A percentile compares a stretch with the other conserved stretches of the same genome.
Conservation (phyloP, 2,329 filamentous ascomycete genomes). For the Epichloe festucae region DNA sequence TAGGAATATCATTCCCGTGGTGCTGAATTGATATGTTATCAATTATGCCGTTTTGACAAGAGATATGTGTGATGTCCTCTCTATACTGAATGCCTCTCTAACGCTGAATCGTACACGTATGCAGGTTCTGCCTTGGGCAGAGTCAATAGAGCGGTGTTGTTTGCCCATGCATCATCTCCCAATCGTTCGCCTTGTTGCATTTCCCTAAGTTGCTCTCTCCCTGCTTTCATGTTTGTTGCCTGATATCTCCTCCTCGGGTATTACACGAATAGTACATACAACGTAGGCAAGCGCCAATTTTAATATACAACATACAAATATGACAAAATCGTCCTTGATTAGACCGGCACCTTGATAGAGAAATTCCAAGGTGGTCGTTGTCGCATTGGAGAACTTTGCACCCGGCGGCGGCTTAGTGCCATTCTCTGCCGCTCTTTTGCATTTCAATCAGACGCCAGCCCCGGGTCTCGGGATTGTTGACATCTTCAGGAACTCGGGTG, state of each 20-base stretch:
- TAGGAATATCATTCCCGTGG: background rate
- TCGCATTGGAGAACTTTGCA: background rate
- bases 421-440: constrained; percentile 95
- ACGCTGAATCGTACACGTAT: constrained; percentile 18
- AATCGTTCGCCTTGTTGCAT: background rate
- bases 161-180: constrained; percentile 13
- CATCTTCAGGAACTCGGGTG: constrained; percentile 85
- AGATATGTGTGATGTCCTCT: constrained; percentile 8
- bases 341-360: background rate
- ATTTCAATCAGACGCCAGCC: constrained; percentile 97
- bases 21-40: background rate
- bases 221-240: background rate
- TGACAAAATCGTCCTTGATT: background rate
- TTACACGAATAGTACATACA: constrained; percentile 10
- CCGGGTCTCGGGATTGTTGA: constrained; percentile 90
- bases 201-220: background rate
- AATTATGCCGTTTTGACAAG: background rate
- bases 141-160: constrained; percentile 21
- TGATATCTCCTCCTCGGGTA: constrained; percentile 4
- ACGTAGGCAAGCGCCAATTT: background rate
- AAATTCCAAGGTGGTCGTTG: background rate
- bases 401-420: constrained; percentile 31
- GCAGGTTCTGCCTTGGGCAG: constrained; percentile 11
- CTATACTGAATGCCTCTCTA: constrained; percentile 9
- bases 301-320: constrained; percentile 4